These are phyloP conservation scores for Fusarium annulatum DNA, from an alignment of 2,329 filamentous ascomycete genomes.

Conservation along the genomic window DNA sequence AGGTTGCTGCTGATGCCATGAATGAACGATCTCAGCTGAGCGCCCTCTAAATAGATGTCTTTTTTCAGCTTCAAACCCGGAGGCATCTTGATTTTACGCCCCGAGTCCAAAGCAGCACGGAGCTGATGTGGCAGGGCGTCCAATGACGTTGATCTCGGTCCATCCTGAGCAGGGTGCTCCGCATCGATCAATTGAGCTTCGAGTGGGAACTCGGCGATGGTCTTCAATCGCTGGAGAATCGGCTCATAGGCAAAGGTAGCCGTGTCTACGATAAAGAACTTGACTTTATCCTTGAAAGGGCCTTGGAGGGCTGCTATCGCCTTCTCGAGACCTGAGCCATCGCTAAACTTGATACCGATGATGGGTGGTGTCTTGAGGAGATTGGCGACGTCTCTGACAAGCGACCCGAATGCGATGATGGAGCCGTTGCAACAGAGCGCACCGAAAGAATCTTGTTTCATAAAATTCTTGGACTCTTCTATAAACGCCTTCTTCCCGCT, in stretches of 20 bases:
- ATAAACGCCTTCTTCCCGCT: slow-evolving; percentile 57
- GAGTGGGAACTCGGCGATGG: slow-evolving; percentile 66
- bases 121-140: not conserved
- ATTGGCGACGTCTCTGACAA: slow-evolving; percentile 62
- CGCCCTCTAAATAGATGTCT: slow-evolving; percentile 41
- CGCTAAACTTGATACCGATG: slow-evolving; percentile 63
- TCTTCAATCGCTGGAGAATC: slow-evolving; percentile 68
- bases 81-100: slow-evolving; percentile 15
- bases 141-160: slow-evolving; percentile 19
- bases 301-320: slow-evolving; percentile 58
- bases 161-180: not conserved
- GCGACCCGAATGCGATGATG: slow-evolving; percentile 69
- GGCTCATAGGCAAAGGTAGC: slow-evolving; percentile 77
- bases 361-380: slow-evolving; percentile 58
- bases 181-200: slow-evolving; percentile 61
- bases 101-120: not conserved
- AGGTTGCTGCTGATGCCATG: slow-evolving; percentile 64
- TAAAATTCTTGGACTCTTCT: slow-evolving; percentile 57
- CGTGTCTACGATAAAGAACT: slow-evolving; percentile 71
- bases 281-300: slow-evolving; percentile 37
- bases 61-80: slow-evolving; percentile 33
- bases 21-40: slow-evolving; percentile 68
- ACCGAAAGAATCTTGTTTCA: slow-evolving; percentile 71
- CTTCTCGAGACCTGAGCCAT: slow-evolving; percentile 57
- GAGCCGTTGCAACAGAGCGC: slow-evolving; percentile 64